Conservation (phyloP, 257 asterid genomes). For the Plantago elongata region DNA sequence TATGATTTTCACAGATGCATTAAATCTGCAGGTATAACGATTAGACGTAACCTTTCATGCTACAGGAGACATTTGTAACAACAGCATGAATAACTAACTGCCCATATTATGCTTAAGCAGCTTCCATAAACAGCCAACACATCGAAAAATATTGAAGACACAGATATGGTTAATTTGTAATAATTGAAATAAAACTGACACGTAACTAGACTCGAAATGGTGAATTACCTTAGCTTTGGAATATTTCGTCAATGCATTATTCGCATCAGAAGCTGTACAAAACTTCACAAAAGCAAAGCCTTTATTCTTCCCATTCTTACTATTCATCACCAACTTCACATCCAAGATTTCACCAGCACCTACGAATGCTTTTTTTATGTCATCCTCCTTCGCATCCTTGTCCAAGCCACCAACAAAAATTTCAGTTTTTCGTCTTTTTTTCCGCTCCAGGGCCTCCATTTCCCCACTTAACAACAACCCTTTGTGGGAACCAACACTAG, state of each 20-base stretch:
- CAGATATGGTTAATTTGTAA: background rate
- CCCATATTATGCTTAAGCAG: background rate
- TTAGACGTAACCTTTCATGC: too few relatives aligned
- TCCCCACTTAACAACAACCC: slow-evolving; percentile 38
- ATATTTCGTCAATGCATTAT: slow-evolving; percentile 48
- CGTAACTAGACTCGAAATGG: slow-evolving; percentile 15
- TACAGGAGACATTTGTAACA: too few relatives aligned
- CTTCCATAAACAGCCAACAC: slow-evolving; percentile 15
- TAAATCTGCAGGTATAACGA: background rate
- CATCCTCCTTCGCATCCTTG: slow-evolving; percentile 45
- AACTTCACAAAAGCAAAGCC: slow-evolving; percentile 67
- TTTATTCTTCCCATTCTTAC: slow-evolving; percentile 47
- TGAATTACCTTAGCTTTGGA: slow-evolving; percentile 53
- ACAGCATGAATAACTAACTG: background rate
- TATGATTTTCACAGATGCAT: background rate
- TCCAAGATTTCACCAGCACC: slow-evolving; percentile 44
- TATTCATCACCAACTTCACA: slow-evolving; percentile 46
- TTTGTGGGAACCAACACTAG: slow-evolving; percentile 23
- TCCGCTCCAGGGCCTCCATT: slow-evolving; percentile 53
- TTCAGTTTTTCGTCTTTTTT: slow-evolving; percentile 50
- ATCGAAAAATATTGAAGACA: background rate
- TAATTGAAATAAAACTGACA: background rate
- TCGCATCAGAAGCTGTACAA: slow-evolving; percentile 64
- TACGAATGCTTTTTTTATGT: slow-evolving; percentile 50
- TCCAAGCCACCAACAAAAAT: slow-evolving; percentile 67